phyloP scores from a whole-genome alignment of 2,329 filamentous ascomycete species.

The Epichloe uncinata region DNA sequence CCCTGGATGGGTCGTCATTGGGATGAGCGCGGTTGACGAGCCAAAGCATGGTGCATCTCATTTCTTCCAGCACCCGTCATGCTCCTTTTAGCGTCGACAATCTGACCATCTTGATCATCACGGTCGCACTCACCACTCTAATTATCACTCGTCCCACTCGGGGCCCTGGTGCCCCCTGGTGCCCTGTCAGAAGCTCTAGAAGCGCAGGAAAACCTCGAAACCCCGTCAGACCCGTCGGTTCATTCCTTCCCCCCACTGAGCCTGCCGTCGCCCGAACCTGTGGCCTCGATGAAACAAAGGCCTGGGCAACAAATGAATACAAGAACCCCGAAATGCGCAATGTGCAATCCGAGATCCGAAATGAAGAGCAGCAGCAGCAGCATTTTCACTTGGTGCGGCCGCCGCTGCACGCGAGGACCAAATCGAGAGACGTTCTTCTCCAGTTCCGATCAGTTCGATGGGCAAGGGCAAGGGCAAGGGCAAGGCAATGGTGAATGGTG shows the following conservation, averaged over 20 bases:
- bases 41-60: background rate
- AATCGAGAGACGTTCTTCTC: slow-evolving; percentile 1
- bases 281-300: background rate
- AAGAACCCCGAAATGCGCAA: background rate
- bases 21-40: background rate
- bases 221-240: background rate
- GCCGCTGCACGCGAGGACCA: background rate
- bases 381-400: background rate
- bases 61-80: slow-evolving; percentile 2
- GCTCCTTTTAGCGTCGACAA: slow-evolving; percentile 5
- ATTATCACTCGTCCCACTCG: slow-evolving; percentile 2
- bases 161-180: background rate
- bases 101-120: slow-evolving; percentile 5
- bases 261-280: background rate
- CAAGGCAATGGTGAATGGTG: background rate
- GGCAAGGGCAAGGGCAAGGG: background rate
- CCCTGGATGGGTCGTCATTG: background rate
- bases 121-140: background rate
- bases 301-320: background rate
- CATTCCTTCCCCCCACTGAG: background rate
- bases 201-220: background rate
- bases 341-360: background rate
- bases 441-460: slow-evolving; percentile 1
- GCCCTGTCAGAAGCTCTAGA: slow-evolving; percentile 5
- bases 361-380: background rate